phyloP scores from a whole-genome alignment of 495 filamentous ascomycete genomes.

The Neurospora intermedia region DNA sequence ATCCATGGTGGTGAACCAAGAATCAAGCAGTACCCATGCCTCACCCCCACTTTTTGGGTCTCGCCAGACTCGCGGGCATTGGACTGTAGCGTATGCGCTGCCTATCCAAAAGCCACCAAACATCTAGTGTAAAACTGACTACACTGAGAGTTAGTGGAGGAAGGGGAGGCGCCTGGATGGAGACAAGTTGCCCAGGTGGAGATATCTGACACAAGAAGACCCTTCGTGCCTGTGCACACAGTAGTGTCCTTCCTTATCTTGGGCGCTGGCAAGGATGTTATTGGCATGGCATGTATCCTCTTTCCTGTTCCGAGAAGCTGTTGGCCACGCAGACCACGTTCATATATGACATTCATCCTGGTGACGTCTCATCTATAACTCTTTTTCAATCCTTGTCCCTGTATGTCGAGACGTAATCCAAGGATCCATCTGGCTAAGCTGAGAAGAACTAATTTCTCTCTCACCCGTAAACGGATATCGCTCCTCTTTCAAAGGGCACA shows the following conservation, averaged over 20 bases:
- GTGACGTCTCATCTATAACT: neutral
- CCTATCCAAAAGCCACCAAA: neutral
- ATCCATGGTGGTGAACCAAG: too few relatives aligned
- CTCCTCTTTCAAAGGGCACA: neutral
- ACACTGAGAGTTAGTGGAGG: neutral
- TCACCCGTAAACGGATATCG: neutral
- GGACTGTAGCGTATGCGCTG: neutral
- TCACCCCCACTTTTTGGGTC: too few relatives aligned
- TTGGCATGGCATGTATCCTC: neutral
- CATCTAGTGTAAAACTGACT: neutral
- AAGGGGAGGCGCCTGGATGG: neutral
- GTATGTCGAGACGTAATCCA: neutral
- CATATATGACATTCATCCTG: neutral
- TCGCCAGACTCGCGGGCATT: too few relatives aligned
- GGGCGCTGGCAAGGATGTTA: neutral
- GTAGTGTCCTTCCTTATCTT: too few relatives aligned
- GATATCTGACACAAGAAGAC: neutral
- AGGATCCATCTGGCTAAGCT: neutral
- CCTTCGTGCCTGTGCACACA: neutral
- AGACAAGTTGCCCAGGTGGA: neutral
- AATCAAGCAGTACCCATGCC: too few relatives aligned
- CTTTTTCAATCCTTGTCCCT: neutral
- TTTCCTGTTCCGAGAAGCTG: neutral
- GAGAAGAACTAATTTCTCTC: neutral
- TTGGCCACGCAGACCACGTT: neutral